Base-by-base conservation (phyloP, 2,329 filamentous ascomycete genomes). In the Aspergillus sergii region DNA sequence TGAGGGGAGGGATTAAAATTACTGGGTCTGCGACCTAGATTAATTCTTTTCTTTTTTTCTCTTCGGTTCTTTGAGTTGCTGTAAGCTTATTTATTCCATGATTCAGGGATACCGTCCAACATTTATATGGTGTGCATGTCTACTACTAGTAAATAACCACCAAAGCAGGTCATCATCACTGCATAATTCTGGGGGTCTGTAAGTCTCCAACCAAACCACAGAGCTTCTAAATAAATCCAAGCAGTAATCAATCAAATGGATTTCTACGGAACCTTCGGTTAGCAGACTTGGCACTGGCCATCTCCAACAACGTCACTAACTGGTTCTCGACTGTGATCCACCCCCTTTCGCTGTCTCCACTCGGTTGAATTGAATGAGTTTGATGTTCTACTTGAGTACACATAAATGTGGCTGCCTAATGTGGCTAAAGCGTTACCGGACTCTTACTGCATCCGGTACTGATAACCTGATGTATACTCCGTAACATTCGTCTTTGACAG, bases 221-320 rank as follows among this genome's bases (percentile, higher is more conserved):
- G n/a, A 51, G 48, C 32, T 55, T 55, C 51, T 39, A 55, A 55
- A 36, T 54, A 23, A 34, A 50, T 50, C 26, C 21, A 10, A 23
- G 21, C 4, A 36, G 28, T n/a, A 54, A 36, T 55, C n/a, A 36
- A 41, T 55, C 32, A 39, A 26, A 55, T 55, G 32, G 51, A 39
- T 55, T 39, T 3, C 51, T 39, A 26, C 51, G 51, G 51, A 55
- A 55, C 51, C 51, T 55, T 55, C 51, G 51, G 51, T 55, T 55
- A 34, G 51, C 10, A 21, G 51, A 36, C 51, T 54, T 54, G 51
- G 51, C 51, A 36, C 30, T 6, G 16, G 16, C 28, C 10, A 23
- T 36, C 51, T 30, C 51, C 51, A 54, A 41, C 32, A n/a, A 55
- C 51, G 51, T 55, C 51, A 53, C 48, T 51, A 10, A 28, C 21